Conservation (phyloP, 345 rosid species). For the Bruguiera sexangula region DNA sequence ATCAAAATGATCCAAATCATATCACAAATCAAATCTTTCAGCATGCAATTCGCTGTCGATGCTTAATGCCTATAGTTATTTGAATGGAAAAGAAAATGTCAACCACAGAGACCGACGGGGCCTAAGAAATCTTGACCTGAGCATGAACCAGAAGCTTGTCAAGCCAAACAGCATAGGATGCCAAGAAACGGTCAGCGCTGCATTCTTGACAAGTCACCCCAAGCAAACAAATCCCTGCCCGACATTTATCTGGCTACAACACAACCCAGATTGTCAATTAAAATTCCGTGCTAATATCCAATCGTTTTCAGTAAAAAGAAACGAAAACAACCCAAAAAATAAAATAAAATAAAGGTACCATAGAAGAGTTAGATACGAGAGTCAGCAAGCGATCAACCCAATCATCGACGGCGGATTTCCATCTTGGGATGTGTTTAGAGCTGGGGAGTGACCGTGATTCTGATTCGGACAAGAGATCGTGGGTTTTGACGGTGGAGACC, state of each 20-base stretch:
- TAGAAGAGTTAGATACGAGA: conserved; percentile 40
- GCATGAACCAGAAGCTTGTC: conserved; percentile 47
- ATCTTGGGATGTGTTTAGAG: conserved; percentile 33
- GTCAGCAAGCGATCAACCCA: conserved; percentile 52
- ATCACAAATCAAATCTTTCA: too few relatives aligned
- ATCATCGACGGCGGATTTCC: conserved; percentile 67
- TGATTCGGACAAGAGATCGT: conserved; percentile 52
- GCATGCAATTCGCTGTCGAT: too few relatives aligned
- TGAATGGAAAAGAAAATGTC: too few relatives aligned
- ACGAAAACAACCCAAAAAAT: not conserved
- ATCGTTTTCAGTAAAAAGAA: not conserved
- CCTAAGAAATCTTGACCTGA: conserved; percentile 41
- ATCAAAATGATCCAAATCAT: too few relatives aligned
- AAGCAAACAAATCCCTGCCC: conserved; percentile 72
- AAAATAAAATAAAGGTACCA: conserved; percentile 34
- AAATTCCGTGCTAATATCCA: not conserved
- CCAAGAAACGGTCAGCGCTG: conserved; percentile 58
- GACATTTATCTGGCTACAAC: conserved; percentile 77
- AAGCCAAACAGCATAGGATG: conserved; percentile 61
- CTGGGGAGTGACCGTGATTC: conserved; percentile 18
- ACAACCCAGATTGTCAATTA: conserved; percentile 3
- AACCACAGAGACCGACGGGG: too few relatives aligned
- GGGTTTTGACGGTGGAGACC: conserved; percentile 43
- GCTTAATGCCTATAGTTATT: too few relatives aligned
- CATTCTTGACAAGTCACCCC: conserved; percentile 81